A percentile compares a stretch with the other conserved stretches of the same genome.
Evolutionary conservation across 1,139 yeast genomes (phyloP).

Genomic region (Hansenula lynferdii): DNA sequence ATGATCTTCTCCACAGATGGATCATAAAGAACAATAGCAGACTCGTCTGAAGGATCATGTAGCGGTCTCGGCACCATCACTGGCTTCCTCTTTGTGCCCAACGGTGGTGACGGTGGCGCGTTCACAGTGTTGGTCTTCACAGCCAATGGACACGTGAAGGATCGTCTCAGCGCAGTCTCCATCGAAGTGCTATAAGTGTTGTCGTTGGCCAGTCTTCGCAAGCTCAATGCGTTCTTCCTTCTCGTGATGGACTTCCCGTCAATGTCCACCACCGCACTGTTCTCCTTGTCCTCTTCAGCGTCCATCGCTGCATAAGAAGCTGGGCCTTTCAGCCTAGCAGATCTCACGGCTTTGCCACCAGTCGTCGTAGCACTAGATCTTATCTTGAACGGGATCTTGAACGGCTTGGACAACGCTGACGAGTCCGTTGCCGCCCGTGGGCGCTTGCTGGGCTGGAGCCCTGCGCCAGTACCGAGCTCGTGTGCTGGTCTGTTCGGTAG

Average conservation of each 20-base stretch:
- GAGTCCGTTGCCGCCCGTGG: conserved; percentile 33
- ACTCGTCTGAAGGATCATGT: conserved; percentile 90
- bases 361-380: conserved; percentile 18
- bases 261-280: conserved; percentile 32
- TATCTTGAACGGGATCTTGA: conserved; percentile 36
- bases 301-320: conserved; percentile 33
- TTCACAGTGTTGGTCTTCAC: conserved; percentile 32
- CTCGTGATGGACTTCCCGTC: conserved; percentile 29
- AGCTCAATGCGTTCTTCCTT: conserved; percentile 48
- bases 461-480: conserved; percentile 36
- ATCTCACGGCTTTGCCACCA: conserved; percentile 21
- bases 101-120: conserved; percentile 62
- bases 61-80: conserved; percentile 80
- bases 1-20: conserved; percentile 77
- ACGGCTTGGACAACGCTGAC: conserved; percentile 37
- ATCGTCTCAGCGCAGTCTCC: conserved; percentile 25
- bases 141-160: conserved; percentile 48
- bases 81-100: conserved; percentile 73
- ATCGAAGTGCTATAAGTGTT: conserved; percentile 27
- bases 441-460: conserved; percentile 26
- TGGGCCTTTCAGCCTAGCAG: conserved; percentile 31
- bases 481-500: conserved; percentile 26
- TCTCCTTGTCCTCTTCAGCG: conserved; percentile 19
- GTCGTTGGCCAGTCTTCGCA: conserved; percentile 32
- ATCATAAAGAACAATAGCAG: conserved; percentile 91